Conservation (phyloP, 129 eudicot species). For the Rutidosis leptorrhynchoides region DNA sequence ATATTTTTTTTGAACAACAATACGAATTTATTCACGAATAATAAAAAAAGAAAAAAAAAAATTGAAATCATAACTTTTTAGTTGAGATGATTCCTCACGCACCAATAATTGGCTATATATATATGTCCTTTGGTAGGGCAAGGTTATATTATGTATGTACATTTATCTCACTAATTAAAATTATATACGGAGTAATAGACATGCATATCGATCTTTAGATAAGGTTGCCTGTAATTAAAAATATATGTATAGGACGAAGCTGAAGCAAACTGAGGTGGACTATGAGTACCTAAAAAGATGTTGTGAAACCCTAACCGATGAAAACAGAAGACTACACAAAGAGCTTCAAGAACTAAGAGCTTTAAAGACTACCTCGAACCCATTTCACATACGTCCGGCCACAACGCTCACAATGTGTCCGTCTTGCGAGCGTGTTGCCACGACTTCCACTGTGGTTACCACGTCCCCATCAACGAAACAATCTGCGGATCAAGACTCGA, state of each 20-base stretch:
- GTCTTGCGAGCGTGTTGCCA: slow-evolving; percentile 80
- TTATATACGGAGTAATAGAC: not conserved
- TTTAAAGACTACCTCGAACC: slow-evolving; percentile 48
- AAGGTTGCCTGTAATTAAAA: not conserved
- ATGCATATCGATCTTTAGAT: not conserved
- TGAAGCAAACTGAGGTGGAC: slow-evolving; percentile 87
- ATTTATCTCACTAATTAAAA: not conserved
- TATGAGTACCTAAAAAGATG: slow-evolving; percentile 81
- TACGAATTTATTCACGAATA: too few relatives aligned
- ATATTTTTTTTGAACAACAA: too few relatives aligned
- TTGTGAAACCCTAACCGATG: slow-evolving; percentile 65
- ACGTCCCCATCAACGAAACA: slow-evolving; percentile 6
- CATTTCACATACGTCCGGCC: slow-evolving; percentile 67
- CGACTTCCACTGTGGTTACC: slow-evolving; percentile 30
- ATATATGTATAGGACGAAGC: slow-evolving; percentile 48
- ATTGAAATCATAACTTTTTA: too few relatives aligned
- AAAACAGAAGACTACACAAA: slow-evolving; percentile 64
- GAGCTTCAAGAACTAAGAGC: slow-evolving; percentile 76
- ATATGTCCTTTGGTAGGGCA: too few relatives aligned
- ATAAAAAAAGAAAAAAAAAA: too few relatives aligned
- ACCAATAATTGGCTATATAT: too few relatives aligned
- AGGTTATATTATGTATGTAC: not conserved
- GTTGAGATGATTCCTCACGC: too few relatives aligned
- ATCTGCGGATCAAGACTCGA: slow-evolving; percentile 24
- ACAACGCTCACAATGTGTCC: slow-evolving; percentile 87